Conservation (phyloP, 768 basidiomycete genomes). For the Trametopsis cervina region DNA sequence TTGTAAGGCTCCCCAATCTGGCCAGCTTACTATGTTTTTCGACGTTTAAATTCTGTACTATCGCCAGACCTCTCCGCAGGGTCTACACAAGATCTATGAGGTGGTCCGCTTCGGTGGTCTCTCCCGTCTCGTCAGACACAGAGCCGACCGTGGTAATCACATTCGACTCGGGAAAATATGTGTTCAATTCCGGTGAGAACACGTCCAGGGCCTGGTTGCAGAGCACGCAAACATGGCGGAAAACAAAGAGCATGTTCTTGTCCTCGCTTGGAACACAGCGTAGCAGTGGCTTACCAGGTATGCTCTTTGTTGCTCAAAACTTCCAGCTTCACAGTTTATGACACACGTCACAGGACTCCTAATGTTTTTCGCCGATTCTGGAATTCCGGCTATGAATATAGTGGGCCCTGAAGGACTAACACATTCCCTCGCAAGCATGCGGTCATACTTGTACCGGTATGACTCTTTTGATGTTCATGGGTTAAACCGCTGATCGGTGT, state of each 20-base stretch:
- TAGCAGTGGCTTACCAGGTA: constrained; percentile 70
- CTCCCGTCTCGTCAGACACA: constrained; percentile 63
- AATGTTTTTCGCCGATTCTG: constrained; percentile 76
- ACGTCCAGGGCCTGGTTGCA: constrained; percentile 70
- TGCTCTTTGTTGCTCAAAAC: constrained; percentile 12
- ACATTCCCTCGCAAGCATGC: constrained; percentile 66
- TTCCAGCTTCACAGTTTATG: neutral
- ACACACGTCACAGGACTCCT: constrained; percentile 45
- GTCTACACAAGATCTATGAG: constrained; percentile 23
- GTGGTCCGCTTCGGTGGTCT: constrained; percentile 60
- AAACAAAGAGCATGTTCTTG: constrained; percentile 65
- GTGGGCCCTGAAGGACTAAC: constrained; percentile 68
- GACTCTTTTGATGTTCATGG: constrained; percentile 14
- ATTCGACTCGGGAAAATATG: constrained; percentile 75
- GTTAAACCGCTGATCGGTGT: neutral
- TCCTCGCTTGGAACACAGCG: constrained; percentile 58
- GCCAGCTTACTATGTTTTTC: constrained; percentile 9
- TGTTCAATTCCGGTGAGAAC: constrained; percentile 86
- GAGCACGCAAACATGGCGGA: constrained; percentile 57
- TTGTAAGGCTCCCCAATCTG: constrained; percentile 4
- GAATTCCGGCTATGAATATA: constrained; percentile 48
- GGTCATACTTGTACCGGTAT: constrained; percentile 63
- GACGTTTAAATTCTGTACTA: neutral
- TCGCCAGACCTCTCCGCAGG: neutral
- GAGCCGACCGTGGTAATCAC: constrained; percentile 69